Percentiles rank a stretch among this genome's conserved stretches.
Conservation (phyloP, 148 eudicot species). For the Pharnaceum exiguum region DNA sequence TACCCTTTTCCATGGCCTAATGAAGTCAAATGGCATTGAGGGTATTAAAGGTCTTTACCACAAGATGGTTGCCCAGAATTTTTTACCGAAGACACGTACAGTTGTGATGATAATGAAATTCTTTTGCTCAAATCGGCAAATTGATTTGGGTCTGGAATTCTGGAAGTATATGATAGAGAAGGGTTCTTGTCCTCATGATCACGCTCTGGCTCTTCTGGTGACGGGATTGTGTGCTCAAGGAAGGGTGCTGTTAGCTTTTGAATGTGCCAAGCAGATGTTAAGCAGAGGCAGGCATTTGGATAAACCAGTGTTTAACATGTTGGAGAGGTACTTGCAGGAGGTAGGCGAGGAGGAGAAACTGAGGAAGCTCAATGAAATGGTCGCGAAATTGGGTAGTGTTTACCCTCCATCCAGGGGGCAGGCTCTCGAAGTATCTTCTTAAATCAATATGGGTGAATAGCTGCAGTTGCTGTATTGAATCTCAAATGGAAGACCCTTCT, state of each 20-base stretch:
- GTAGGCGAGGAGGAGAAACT: conserved; percentile 47
- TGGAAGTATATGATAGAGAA: conserved; percentile 68
- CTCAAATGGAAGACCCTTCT: too few species aligned
- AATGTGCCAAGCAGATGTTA: conserved; percentile 63
- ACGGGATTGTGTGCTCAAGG: conserved; percentile 71
- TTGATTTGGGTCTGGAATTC: conserved; percentile 61
- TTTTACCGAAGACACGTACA: conserved; percentile 68
- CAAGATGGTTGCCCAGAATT: conserved; percentile 46
- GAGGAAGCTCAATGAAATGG: conserved; percentile 39
- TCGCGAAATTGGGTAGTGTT: conserved; percentile 34
- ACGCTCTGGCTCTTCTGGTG: conserved; percentile 73
- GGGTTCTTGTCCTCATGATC: conserved; percentile 80
- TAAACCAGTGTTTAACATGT: conserved; percentile 42
- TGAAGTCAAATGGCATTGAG: conserved; percentile 44
- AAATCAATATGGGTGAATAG: conserved; percentile 8
- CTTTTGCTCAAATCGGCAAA: conserved; percentile 45
- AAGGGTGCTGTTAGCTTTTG: conserved; percentile 57
- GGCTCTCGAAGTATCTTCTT: conserved; percentile 27
- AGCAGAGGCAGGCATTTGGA: conserved; percentile 72
- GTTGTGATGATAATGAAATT: conserved; percentile 85
- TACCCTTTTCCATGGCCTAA: conserved; percentile 59
- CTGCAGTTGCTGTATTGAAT: too few species aligned
- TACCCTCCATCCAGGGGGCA: conserved; percentile 50
- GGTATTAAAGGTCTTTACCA: conserved; percentile 45
- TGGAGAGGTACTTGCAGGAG: conserved; percentile 58